Evolutionary conservation across 2,329 filamentous ascomycete genomes (phyloP).

Genomic region (Hypoxylon sp.): DNA sequence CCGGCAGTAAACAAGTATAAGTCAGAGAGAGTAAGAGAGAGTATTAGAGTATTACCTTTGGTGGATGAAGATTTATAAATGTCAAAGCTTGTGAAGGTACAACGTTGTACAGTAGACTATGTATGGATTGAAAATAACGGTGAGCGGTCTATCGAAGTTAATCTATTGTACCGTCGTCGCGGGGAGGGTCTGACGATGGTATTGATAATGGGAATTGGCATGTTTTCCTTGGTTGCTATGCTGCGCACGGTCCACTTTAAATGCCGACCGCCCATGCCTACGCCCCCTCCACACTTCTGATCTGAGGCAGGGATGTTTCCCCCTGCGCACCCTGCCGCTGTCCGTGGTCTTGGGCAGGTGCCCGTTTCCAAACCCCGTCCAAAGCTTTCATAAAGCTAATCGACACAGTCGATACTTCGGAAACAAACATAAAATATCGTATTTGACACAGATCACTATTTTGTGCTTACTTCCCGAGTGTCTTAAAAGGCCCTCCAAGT

Average conservation of each 20-base stretch:
- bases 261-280: conserved; percentile 13
- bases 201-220: conserved; percentile 34
- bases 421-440: neutral
- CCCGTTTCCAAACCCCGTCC: conserved; percentile 2
- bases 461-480: neutral
- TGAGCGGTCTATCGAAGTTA: conserved; percentile 3
- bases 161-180: conserved; percentile 16
- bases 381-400: neutral
- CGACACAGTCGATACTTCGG: neutral
- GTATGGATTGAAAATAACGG: conserved; percentile 4
- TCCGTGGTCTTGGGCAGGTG: conserved; percentile 10
- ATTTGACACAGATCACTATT: neutral
- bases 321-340: conserved; percentile 19
- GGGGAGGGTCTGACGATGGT: conserved; percentile 33
- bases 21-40: neutral
- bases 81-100: conserved; percentile 2
- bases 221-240: conserved; percentile 50
- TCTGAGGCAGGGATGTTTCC: conserved; percentile 30
- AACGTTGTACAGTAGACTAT: conserved; percentile 14
- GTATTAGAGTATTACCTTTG: conserved; percentile 7
- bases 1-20: conserved; percentile 11
- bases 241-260: conserved; percentile 38
- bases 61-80: conserved; percentile 1
- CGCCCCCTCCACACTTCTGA: conserved; percentile 28
- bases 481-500: neutral